Evolutionary conservation across 2,329 filamentous ascomycete species (phyloP), one percentile per base, ranked within the genome.

Genomic region (Aspergillus ibericus): DNA sequence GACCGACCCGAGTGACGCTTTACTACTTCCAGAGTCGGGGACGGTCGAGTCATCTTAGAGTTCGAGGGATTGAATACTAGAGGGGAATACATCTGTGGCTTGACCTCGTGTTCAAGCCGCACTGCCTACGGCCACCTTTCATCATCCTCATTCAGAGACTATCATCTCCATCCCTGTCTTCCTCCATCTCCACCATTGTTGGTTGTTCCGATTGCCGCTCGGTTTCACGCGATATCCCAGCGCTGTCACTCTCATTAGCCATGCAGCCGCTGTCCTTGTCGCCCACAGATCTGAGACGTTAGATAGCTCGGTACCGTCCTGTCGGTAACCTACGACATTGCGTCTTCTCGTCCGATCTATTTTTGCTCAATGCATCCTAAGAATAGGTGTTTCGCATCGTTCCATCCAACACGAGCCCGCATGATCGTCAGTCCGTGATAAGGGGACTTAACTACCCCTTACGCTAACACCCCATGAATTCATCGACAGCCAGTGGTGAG

Each of bases 271-370:
- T 57, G 18, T 44, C 47, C 18, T 38, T 20, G 15, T 49, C 52
- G 40, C 58, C 42, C 16, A 8, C 47, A 34, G 49, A 57, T 44
- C 58, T 61, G 60, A 61, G 60, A 61, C 62, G 42, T 22, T 35
- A 34, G 20, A 34, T 20, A 10, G 44, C 57, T 59, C 57, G 18
- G 57, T 49, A 58, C 60, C 60, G 48, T 47, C 49, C 60, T 58
- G 51, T 55, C 44, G 60, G 62, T 60, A 62, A 35, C 61, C 60
- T 60, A 63, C 58, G 49, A 27, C 15, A 47, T 27, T n/a, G 27
- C 38, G 29, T 22, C 29, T 38, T 25, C 49, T 44, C 53, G 9
- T 20, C 25, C 53, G 25, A 56, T 60, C 42, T 55, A 58, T 56
- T 58, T 53, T 53, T n/a, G 53, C 56, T 16, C 16, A 22, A 9